A percentile compares a stretch with the other conserved stretches of the same genome.
Conservation (phyloP, 2,329 filamentous ascomycete genomes). For the Rhinocladiella similis region DNA sequence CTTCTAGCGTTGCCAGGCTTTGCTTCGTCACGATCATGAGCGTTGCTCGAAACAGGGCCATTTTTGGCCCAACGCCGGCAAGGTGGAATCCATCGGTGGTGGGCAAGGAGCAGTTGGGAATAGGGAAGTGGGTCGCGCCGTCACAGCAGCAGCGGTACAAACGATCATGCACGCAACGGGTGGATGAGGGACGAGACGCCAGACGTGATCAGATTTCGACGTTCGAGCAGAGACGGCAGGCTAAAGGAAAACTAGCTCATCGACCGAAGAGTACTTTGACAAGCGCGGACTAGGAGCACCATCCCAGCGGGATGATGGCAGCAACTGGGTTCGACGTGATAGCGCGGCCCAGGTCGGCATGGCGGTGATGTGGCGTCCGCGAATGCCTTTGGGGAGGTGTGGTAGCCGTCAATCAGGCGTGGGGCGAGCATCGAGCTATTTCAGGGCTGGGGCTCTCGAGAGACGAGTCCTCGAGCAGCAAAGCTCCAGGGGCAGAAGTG, state of each 20-base stretch:
- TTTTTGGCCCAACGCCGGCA: constrained; percentile 20
- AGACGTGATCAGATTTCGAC: constrained; percentile 12
- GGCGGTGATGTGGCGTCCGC: constrained; percentile 23
- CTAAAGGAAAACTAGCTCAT: constrained; percentile 14
- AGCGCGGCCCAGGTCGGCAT: constrained; percentile 15
- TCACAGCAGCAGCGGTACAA: constrained; percentile 10
- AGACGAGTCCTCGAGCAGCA: constrained; percentile 2
- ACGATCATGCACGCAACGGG: constrained; percentile 15
- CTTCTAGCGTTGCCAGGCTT: constrained; percentile 22
- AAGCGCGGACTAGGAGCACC: constrained; percentile 24
- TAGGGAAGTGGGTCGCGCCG: constrained; percentile 24
- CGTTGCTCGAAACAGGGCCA: constrained; percentile 17
- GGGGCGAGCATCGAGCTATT: constrained; percentile 6
- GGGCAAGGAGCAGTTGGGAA: constrained; percentile 4
- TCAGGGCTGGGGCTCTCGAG: constrained; percentile 13
- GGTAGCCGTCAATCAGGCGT: constrained; percentile 10
- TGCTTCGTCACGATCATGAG: constrained; percentile 25
- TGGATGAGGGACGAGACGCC: constrained; percentile 10
- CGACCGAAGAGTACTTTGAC: constrained; percentile 16
- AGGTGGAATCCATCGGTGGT: constrained; percentile 14
- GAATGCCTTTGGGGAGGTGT: constrained; percentile 9
- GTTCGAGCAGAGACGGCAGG: constrained; percentile 9
- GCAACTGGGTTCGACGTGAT: constrained; percentile 24
- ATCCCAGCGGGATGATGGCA: constrained; percentile 25
- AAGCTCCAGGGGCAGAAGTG: constrained; percentile 12